These are phyloP conservation scores for Poa annua DNA, from an alignment of 176 grass and related monocot species.

Conservation along the genomic window DNA sequence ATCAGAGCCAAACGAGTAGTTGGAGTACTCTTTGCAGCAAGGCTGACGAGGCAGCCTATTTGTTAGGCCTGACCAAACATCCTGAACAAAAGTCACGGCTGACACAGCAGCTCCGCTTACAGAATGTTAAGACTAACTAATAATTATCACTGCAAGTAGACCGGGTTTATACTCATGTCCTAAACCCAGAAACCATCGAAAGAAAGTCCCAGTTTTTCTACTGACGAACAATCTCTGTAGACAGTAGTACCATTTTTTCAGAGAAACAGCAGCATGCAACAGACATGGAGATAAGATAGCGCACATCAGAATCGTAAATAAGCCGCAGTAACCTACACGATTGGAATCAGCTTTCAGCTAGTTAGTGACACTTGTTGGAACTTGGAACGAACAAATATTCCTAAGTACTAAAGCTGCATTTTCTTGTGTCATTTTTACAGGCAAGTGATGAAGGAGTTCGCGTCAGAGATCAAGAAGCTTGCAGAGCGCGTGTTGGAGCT, in stretches of 20 bases:
- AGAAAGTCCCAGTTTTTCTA: background rate
- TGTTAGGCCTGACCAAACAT: conserved; percentile 12
- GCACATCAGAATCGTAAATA: background rate
- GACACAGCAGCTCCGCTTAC: background rate
- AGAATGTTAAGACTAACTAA: background rate
- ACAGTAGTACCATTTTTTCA: background rate
- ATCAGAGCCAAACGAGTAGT: background rate
- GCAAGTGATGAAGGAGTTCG: conserved; percentile 73
- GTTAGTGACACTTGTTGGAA: background rate
- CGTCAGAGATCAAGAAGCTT: conserved; percentile 61
- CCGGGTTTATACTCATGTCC: background rate
- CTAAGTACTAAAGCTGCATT: background rate
- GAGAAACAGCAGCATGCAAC: background rate
- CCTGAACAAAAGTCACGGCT: conserved; percentile 22
- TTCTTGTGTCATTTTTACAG: conserved; percentile 22
- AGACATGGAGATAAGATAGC: background rate
- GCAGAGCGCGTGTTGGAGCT: conserved; percentile 67
- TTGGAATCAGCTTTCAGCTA: conserved; percentile 19
- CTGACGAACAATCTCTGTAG: background rate
- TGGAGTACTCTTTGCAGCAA: background rate
- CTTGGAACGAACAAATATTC: background rate
- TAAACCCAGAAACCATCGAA: background rate
- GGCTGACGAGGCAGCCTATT: conserved; percentile 26
- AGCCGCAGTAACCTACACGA: background rate
- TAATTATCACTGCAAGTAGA: background rate